Evolutionary conservation across 495 filamentous ascomycete species (phyloP), one percentile per base, ranked within the genome.

Genomic region (Cercophora scortea): DNA sequence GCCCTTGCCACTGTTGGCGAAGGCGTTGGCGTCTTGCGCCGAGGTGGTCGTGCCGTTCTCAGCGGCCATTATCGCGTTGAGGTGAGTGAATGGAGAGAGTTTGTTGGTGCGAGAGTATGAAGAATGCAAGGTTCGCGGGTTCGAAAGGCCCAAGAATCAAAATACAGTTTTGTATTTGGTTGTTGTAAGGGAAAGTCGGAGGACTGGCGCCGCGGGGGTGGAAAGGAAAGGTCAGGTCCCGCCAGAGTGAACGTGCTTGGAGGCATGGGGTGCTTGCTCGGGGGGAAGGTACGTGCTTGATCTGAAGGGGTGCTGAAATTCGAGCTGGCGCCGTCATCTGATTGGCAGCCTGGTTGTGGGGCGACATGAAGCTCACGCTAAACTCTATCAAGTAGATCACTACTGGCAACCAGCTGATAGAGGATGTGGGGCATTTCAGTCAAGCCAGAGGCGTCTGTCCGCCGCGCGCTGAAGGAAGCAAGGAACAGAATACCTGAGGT

Each of bases 21-120:
- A 58, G 61, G 38, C 36, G 19, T 40, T 44, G 18, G 51, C 51
- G 47, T 58, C 51, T 48, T 58, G 56, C 45, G 47, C 47, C 25
- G 55, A 57, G 32, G 55, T 50, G 50, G 63, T 63, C 46, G 65
- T 52, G 54, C 66, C 65, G 68, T 70, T 72, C 48, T 69, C 54
- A 42, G 67, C 57, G 50, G 65, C 47, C 70, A 77, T 75, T 39
- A 32, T 63, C 56, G 55, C 51, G 51, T 48, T 42, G 51, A 49
- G 32, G 32, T 44, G 44, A 47, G 41, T 41, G 16, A 36, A 12
- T 3, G 8, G 17, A 6, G 38, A 19, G 40, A 32, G 9, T 53
- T 49, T 41, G 43, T 49, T 25, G 40, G 18, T 39, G 15, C 32
- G 18, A 12, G 8, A 15, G 8, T 18, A n/a, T 33, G 18, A 17